A percentile compares a stretch with the other conserved stretches of the same genome.
These are phyloP conservation scores for Zarea fungicola DNA, from an alignment of 2,329 filamentous ascomycete genomes.

Conservation along the genomic window DNA sequence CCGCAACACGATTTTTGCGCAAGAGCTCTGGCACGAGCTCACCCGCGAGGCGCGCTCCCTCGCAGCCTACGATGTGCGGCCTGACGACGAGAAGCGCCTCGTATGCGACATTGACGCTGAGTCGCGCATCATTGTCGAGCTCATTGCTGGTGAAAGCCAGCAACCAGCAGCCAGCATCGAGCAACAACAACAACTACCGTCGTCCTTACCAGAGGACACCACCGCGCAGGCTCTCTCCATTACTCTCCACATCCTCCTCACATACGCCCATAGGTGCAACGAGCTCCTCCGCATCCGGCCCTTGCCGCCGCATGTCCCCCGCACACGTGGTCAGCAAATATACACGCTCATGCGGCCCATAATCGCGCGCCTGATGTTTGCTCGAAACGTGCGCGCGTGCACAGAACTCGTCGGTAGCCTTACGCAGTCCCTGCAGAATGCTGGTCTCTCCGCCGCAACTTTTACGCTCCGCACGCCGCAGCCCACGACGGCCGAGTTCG, in stretches of 20 bases:
- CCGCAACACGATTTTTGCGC: constrained; percentile 72
- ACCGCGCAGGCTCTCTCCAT: constrained; percentile 63
- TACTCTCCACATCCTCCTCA: constrained; percentile 69
- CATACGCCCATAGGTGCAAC: constrained; percentile 72
- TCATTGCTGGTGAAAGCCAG: constrained; percentile 48
- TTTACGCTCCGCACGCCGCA: constrained; percentile 39
- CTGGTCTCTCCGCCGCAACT: constrained; percentile 38
- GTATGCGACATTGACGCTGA: constrained; percentile 48
- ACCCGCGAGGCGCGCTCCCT: constrained; percentile 73
- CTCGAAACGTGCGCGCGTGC: constrained; percentile 34
- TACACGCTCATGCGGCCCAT: constrained; percentile 49
- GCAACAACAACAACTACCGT: constrained; percentile 19
- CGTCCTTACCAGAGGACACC: constrained; percentile 36
- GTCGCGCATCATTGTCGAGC: constrained; percentile 58
- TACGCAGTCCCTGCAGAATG: constrained; percentile 37
- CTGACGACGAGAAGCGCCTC: constrained; percentile 54
- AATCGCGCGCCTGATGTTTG: constrained; percentile 43
- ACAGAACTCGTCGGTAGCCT: constrained; percentile 40
- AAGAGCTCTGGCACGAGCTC: constrained; percentile 88
- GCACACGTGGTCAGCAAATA: constrained; percentile 34
- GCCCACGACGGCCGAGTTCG: constrained; percentile 23
- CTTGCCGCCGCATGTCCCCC: constrained; percentile 33
- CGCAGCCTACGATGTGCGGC: constrained; percentile 63
- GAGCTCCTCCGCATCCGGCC: constrained; percentile 62
- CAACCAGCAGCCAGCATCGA: no score